phyloP scores from a whole-genome alignment of 345 rosid genomes.

The Noccaea caerulescens region DNA sequence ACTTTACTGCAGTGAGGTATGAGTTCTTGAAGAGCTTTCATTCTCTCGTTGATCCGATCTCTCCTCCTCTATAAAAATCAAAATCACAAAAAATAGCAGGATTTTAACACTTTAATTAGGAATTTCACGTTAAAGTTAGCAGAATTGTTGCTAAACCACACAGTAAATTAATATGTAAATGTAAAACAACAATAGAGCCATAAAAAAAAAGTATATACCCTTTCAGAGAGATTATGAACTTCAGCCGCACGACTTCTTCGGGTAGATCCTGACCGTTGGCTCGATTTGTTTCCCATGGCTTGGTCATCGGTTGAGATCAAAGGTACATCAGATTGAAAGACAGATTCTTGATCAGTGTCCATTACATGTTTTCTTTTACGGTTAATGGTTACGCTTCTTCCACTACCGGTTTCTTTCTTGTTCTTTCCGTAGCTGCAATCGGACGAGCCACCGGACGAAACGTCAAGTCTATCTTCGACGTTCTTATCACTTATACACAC shows the following conservation, averaged over 20 bases:
- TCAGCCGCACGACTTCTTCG: slow-evolving; percentile 72
- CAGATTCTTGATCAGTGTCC: slow-evolving; percentile 58
- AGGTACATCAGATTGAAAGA: slow-evolving; percentile 62
- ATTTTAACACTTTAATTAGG: background rate
- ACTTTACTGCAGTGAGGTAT: slow-evolving; percentile 97
- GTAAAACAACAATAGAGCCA: background rate
- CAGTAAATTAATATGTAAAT: background rate
- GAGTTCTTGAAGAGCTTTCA: slow-evolving; percentile 89
- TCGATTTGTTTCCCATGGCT: slow-evolving; percentile 54
- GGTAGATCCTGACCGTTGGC: slow-evolving; percentile 54
- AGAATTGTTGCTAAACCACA: background rate
- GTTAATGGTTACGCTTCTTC: slow-evolving; percentile 38
- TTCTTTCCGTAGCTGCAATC: slow-evolving; percentile 63
- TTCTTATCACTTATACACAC: slow-evolving; percentile 43
- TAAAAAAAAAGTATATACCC: slow-evolving; percentile 45
- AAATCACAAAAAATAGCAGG: background rate
- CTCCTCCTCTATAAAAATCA: slow-evolving; percentile 65
- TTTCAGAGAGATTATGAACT: slow-evolving; percentile 79
- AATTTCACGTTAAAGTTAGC: background rate
- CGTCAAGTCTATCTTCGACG: slow-evolving; percentile 55
- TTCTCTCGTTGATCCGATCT: slow-evolving; percentile 88
- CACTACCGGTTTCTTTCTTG: slow-evolving; percentile 52
- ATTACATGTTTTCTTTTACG: slow-evolving; percentile 62
- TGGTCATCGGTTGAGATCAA: slow-evolving; percentile 42
- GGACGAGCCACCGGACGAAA: slow-evolving; percentile 75